phyloP scores from a whole-genome alignment of 805 yeast genomes.

The Suhomyces tanzawaensis region DNA sequence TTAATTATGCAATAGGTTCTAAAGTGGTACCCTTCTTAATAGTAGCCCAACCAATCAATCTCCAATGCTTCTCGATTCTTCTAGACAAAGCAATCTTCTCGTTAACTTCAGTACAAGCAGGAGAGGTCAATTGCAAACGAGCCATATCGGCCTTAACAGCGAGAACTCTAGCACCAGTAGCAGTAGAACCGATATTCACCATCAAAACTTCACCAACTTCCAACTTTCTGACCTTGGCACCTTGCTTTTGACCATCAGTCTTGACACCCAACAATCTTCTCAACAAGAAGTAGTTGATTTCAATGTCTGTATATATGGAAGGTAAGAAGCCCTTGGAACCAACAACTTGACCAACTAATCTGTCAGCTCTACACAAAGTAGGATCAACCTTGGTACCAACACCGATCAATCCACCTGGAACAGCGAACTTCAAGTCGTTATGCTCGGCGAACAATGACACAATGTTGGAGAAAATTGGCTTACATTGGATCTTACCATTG shows the following conservation, averaged over 20 bases:
- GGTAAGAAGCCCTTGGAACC: conserved; percentile 97
- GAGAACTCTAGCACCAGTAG: conserved; percentile 98
- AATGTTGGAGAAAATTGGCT: conserved; percentile 91
- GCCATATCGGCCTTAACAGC: conserved; percentile 99
- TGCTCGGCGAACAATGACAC: conserved; percentile 96
- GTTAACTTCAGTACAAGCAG: conserved; percentile 97
- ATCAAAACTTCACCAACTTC: conserved; percentile 93
- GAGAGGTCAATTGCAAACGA: conserved; percentile 90
- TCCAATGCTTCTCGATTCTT: conserved; percentile 99
- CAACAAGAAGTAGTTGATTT: conserved; percentile 92
- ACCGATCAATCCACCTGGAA: conserved; percentile 99
- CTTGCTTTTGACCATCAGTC: conserved; percentile 93
- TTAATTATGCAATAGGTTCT: conserved; percentile 60
- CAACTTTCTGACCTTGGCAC: conserved; percentile 91
- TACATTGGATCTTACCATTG: conserved; percentile 83
- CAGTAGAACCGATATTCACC: conserved; percentile 99
- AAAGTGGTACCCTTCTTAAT: conserved; percentile 90
- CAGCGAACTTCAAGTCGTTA: conserved; percentile 96
- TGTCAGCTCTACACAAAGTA: conserved; percentile 97
- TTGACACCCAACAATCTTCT: conserved; percentile 98
- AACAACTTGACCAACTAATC: conserved; percentile 98
- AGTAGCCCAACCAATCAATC: conserved; percentile 99
- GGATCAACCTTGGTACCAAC: conserved; percentile 99
- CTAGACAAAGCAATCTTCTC: conserved; percentile 98
- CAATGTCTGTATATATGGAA: conserved; percentile 93